Evolutionary conservation across 441 rosid genomes (phyloP).

Genomic region (Gossypium gossypioides): DNA sequence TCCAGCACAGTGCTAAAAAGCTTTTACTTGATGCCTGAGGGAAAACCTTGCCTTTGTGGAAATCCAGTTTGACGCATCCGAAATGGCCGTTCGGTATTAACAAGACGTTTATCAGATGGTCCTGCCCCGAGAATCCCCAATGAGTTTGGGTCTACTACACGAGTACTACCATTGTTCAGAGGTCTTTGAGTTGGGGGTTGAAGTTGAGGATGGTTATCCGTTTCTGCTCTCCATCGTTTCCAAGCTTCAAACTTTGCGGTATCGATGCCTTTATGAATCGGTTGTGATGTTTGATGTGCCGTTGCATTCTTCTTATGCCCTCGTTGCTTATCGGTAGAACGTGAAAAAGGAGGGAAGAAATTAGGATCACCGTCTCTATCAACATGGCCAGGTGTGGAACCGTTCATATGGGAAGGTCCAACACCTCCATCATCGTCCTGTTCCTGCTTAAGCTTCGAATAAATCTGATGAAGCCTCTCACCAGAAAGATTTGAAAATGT

Average conservation of each 20-base stretch:
- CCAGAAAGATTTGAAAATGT: constrained; percentile 88
- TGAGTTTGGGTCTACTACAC: constrained; percentile 53
- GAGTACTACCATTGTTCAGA: constrained; percentile 28
- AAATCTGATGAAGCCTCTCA: constrained; percentile 77
- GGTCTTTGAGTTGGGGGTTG: constrained; percentile 44
- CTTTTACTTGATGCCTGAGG: constrained; percentile 32
- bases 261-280: constrained; percentile 51
- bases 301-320: constrained; percentile 34
- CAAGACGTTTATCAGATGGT: constrained; percentile 52
- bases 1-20: constrained; percentile 9
- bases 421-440: constrained; percentile 64
- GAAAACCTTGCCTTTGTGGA: constrained; percentile 51
- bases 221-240: constrained; percentile 73
- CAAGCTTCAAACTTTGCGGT: constrained; percentile 68
- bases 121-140: constrained; percentile 93
- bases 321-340: constrained; percentile 41
- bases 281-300: constrained; percentile 38
- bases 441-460: constrained; percentile 82
- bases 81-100: constrained; percentile 38
- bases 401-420: constrained; percentile 63
- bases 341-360: constrained; percentile 31
- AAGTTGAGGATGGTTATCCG: constrained; percentile 28
- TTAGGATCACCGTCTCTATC: constrained; percentile 39
- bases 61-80: constrained; percentile 56
- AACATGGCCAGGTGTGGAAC: constrained; percentile 31